Conservation (phyloP, 78 protist genomes). For the Cavenderia fasciculata region DNA sequence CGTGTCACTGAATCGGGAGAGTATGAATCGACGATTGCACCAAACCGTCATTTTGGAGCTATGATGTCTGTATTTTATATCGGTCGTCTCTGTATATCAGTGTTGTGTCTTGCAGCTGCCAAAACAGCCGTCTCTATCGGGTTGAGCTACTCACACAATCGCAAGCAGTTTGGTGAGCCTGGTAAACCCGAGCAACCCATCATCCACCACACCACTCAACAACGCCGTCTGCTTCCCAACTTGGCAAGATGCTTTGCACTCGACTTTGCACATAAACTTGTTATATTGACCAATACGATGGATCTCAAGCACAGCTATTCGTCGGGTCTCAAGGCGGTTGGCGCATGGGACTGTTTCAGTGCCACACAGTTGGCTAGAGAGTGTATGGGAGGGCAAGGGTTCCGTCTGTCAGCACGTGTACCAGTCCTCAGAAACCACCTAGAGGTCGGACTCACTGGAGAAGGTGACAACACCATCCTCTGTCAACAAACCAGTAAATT, state of each 20-base stretch:
- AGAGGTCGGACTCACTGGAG: conserved; percentile 36
- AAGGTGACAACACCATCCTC: conserved; percentile 76
- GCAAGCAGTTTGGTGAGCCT: conserved; percentile 73
- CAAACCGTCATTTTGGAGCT: conserved; percentile 63
- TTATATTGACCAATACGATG: conserved; percentile 7
- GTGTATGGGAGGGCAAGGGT: conserved; percentile 89
- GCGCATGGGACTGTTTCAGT: conserved; percentile 51
- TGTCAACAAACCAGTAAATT: no score
- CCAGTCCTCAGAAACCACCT: conserved; percentile 12
- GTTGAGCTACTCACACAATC: conserved; percentile 15
- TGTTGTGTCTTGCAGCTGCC: not conserved
- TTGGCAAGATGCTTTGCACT: conserved; percentile 17
- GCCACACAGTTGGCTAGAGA: conserved; percentile 82
- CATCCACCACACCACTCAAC: conserved; percentile 4
- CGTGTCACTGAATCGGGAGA: conserved; percentile 19
- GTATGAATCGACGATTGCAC: conserved; percentile 66
- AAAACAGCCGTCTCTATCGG: conserved; percentile 58
- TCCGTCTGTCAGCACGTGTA: conserved; percentile 22
- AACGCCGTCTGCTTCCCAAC: conserved; percentile 18
- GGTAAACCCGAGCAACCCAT: conserved; percentile 5
- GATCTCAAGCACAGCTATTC: not conserved
- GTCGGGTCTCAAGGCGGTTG: conserved; percentile 84
- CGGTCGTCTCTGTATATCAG: conserved; percentile 63
- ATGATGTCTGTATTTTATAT: conserved; percentile 70
- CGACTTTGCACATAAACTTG: conserved; percentile 9